phyloP scores from a whole-genome alignment of 2,329 filamentous ascomycete species.

The Aureobasidium leucospermi region DNA sequence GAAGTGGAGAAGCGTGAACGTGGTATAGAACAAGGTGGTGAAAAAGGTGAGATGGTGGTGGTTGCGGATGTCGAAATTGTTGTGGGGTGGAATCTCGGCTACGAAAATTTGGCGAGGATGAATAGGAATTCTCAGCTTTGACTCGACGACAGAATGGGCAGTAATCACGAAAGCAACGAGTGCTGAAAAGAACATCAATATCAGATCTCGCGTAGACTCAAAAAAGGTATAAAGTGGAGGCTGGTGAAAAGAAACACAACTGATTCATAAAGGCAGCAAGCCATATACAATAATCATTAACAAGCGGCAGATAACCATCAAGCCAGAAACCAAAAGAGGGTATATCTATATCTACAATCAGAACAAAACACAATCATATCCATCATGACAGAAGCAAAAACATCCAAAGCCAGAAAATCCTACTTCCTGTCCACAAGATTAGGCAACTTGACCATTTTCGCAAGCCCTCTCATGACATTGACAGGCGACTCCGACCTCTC shows the following conservation, averaged over 20 bases:
- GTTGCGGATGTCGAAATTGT: not conserved
- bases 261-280: too few relatives aligned
- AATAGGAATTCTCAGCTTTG: too few relatives aligned
- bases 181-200: too few relatives aligned
- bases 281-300: not conserved
- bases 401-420: not conserved
- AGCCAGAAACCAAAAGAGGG: not conserved
- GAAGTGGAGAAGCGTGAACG: too few relatives aligned
- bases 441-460: not conserved
- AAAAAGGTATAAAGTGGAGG: too few relatives aligned
- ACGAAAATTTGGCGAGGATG: not conserved
- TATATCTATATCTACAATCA: not conserved
- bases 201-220: too few relatives aligned
- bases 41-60: too few relatives aligned
- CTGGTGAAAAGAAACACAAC: too few relatives aligned
- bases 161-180: too few relatives aligned
- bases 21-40: not conserved
- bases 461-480: conserved; percentile 3
- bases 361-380: not conserved
- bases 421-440: not conserved
- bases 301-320: not conserved
- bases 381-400: not conserved
- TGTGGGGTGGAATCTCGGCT: not conserved
- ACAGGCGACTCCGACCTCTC: conserved; percentile 1
- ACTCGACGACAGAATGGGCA: too few relatives aligned